These are phyloP conservation scores for Fimicolochytrium jonesii DNA, from an alignment of 192 early-diverging fungal species.

Conservation along the genomic window DNA sequence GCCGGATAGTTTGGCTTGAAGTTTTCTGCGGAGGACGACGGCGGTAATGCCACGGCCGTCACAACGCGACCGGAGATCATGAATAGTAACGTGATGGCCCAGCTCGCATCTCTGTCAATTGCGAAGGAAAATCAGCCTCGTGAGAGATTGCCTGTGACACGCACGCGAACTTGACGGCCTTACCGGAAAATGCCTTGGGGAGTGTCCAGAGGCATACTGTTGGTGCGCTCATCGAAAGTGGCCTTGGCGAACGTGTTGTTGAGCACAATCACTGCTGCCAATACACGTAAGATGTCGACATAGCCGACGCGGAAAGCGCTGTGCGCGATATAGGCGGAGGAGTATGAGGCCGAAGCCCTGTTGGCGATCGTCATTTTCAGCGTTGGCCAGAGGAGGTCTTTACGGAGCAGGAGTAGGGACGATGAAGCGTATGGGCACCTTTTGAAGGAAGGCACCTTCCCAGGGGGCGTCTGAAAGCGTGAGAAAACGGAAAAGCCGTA, in stretches of 20 bases:
- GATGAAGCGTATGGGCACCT: too few species aligned
- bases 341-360: too few species aligned
- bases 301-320: neutral
- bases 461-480: too few species aligned
- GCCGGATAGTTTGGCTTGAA: slow-evolving; percentile 1
- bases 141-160: too few species aligned
- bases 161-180: too few species aligned
- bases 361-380: too few species aligned
- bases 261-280: slow-evolving; percentile 1
- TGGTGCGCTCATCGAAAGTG: neutral
- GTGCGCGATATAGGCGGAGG: neutral
- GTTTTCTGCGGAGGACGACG: neutral
- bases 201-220: neutral
- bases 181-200: slow-evolving; percentile 2
- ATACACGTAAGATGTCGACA: neutral
- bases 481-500: too few species aligned
- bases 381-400: too few species aligned
- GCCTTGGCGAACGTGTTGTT: neutral
- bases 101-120: neutral
- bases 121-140: too few species aligned
- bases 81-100: slow-evolving; percentile 3
- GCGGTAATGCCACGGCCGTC: neutral
- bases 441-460: too few species aligned
- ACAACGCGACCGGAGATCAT: slow-evolving; percentile 9
- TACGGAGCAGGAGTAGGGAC: too few species aligned